Evolutionary conservation across 257 asterid species (phyloP), one percentile per base, ranked within the genome.

Genomic region (Solanum sejunctum): DNA sequence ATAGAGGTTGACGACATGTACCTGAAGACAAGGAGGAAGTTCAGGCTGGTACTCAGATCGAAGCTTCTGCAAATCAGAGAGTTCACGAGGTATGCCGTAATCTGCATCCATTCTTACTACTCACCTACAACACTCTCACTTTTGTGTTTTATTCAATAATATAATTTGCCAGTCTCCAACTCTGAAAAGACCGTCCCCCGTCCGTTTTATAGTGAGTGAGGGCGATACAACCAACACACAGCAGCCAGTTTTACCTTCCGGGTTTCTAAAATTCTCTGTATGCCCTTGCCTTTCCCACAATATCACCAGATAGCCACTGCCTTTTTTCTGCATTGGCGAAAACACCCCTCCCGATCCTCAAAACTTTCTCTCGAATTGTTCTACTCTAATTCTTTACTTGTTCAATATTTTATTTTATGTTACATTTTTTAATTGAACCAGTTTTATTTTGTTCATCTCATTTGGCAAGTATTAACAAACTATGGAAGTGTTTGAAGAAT

Each of bases 11-110:
- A 36, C 41, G 41, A 36, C 4, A 84, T 28, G 72, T 64, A 64
- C 72, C 72, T 64, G 94, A 85, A 96, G 99, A 90, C 98, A 96
- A 18, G 99, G 99, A 45, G 99, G 99, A 67, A 96, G 95, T 69
- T 91, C 90, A 3, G 99, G 98, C 36, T 86, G 84, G 84, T 96
- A 96, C 7, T 82, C 93, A 84, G 96, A 86, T 78, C 98, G 93
- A 69, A 92, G 98, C 88, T 90, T 91, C 86, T 96, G 99, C 80
- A 94, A 94, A 93, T 92, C 97, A 83, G 97, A 92, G 51, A 96
- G 98, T 81, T 94, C 97, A 45, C 99, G 90, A 2, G 92, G 86
- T 18, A 88, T 83, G 57, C 99, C 98, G 78, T 86, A 96, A 85
- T 94, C 99, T 16, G 98, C 93, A 88, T 92, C 98, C 98, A 96